Evolutionary conservation across 148 eudicot species (phyloP).

Genomic region (Rhododendron mucronatum): DNA sequence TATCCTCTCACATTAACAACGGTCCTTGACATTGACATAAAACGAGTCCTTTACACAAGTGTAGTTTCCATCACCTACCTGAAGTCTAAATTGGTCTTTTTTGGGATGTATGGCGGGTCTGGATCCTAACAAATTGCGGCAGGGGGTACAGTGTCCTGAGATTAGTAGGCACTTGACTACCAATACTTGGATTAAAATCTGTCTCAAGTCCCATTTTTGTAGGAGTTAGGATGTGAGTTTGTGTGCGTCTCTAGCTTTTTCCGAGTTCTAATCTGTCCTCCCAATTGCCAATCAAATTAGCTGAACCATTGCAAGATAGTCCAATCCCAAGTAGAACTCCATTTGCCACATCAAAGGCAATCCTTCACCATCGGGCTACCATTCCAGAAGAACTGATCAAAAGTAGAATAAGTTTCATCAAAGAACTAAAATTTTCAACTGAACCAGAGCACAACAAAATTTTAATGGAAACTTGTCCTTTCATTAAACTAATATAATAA

Average conservation of each 20-base stretch:
- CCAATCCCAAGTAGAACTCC: neutral
- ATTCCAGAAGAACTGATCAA: neutral
- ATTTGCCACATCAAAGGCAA: neutral
- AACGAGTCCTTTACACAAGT: too few relatives aligned
- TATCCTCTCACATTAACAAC: neutral
- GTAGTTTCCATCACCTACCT: neutral
- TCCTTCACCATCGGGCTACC: neutral
- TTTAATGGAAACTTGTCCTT: neutral
- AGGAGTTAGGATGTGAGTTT: neutral
- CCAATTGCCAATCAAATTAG: neutral
- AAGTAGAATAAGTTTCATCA: neutral
- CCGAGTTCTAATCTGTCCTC: neutral
- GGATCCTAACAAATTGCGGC: neutral
- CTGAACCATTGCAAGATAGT: neutral
- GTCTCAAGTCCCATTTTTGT: neutral
- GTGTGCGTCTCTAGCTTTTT: neutral
- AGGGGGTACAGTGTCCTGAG: neutral
- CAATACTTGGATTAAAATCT: neutral
- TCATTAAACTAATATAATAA: too few relatives aligned
- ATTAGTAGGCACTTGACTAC: neutral
- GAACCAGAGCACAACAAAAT: neutral
- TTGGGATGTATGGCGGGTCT: too few relatives aligned
- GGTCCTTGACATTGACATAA: neutral
- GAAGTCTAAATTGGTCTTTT: neutral
- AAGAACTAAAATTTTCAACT: neutral